Conservation (phyloP, 1,139 yeast species). For the Geotrichum candidum region DNA sequence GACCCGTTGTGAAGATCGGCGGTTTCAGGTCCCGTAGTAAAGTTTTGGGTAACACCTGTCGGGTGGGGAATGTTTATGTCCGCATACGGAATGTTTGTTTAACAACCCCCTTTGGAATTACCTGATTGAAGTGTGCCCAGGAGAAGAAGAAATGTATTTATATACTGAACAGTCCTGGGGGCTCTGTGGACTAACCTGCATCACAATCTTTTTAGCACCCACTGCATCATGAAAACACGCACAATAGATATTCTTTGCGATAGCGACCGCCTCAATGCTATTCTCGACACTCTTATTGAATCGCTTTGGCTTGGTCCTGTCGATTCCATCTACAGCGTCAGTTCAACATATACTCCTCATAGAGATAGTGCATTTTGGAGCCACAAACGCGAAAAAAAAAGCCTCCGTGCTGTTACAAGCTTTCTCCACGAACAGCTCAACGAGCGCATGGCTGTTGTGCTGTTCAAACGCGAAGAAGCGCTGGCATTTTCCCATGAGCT, state of each 20-base stretch:
- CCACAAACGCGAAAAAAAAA: not conserved
- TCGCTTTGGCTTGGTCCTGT: conserved; percentile 7
- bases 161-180: not conserved
- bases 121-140: not conserved
- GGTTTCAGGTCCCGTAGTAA: not conserved
- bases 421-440: conserved; percentile 11
- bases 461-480: conserved; percentile 12
- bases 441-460: conserved; percentile 9
- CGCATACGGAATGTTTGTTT: not conserved
- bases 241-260: not conserved
- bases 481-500: conserved; percentile 2
- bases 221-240: not conserved
- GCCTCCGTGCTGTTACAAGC: not conserved
- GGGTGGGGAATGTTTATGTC: not conserved
- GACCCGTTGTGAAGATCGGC: not conserved
- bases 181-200: not conserved
- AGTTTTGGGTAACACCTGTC: not conserved
- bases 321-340: not conserved
- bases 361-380: not conserved
- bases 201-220: not conserved
- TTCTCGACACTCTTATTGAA: conserved; percentile 1
- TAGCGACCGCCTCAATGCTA: not conserved
- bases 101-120: not conserved
- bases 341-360: not conserved
- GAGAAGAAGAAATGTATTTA: not conserved